phyloP scores from a whole-genome alignment of 306 rosid genomes.

The Cicer cuneatum region DNA sequence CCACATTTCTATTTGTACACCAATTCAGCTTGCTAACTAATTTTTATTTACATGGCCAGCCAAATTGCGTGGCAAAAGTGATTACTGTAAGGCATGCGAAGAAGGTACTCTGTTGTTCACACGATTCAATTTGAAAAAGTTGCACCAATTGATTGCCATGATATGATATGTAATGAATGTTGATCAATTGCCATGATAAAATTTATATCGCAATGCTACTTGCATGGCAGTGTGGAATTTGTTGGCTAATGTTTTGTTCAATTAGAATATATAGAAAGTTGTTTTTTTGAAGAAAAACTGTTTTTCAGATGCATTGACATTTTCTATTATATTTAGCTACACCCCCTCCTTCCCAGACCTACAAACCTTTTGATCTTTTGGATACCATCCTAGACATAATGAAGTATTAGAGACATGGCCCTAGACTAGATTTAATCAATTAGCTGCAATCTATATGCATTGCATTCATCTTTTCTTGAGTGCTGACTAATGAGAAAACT shows the following conservation, averaged over 20 bases:
- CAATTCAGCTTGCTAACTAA: conserved; percentile 24
- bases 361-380: background rate
- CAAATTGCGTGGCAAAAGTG: conserved; percentile 75
- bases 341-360: background rate
- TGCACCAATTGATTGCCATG: conserved; percentile 24
- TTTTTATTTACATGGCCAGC: conserved; percentile 54
- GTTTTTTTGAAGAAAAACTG: background rate
- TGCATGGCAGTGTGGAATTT: background rate
- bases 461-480: background rate
- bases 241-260: background rate
- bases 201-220: background rate
- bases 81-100: conserved; percentile 65
- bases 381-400: background rate
- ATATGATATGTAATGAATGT: background rate
- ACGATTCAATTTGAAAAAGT: background rate
- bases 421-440: background rate
- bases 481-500: background rate
- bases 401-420: background rate
- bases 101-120: conserved; percentile 52
- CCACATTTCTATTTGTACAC: background rate
- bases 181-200: background rate
- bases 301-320: background rate
- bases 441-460: background rate
- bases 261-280: background rate
- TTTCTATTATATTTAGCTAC: background rate